These are phyloP conservation scores for Fusarium sacchari DNA, from an alignment of 2,329 filamentous ascomycete genomes.

Conservation along the genomic window DNA sequence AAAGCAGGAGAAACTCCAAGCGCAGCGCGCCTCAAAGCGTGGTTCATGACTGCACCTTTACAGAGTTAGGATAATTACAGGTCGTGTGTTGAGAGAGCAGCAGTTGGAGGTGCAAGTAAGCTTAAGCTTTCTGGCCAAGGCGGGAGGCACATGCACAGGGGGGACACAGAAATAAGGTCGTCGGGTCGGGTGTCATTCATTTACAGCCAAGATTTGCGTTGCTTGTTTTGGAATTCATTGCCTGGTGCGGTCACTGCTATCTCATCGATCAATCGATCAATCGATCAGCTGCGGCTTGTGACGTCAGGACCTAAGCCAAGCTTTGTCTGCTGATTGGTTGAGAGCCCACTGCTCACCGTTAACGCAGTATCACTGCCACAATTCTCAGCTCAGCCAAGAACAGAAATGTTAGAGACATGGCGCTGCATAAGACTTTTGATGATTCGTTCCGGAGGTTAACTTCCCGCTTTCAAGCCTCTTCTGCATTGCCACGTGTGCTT, in stretches of 20 bases:
- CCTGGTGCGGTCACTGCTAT: conserved; percentile 24
- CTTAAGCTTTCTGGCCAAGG: conserved; percentile 24
- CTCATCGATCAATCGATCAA: conserved; percentile 26
- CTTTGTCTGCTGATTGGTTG: conserved; percentile 17
- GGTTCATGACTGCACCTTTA: conserved; percentile 20
- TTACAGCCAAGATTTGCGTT: background rate
- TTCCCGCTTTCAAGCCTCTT: background rate
- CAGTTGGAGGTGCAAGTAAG: conserved; percentile 7
- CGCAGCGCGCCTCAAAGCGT: conserved; percentile 29
- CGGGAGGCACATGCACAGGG: background rate
- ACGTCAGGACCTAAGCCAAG: conserved; percentile 28
- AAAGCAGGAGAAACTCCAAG: conserved; percentile 27
- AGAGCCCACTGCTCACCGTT: background rate
- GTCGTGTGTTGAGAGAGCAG: background rate
- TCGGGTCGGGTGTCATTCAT: conserved; percentile 2
- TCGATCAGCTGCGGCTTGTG: conserved; percentile 15
- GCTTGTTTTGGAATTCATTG: background rate
- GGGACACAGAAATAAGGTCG: conserved; percentile 18
- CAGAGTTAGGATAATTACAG: background rate
- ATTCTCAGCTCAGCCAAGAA: conserved; percentile 11
- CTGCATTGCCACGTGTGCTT: conserved; percentile 2
- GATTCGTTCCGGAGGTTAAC: conserved; percentile 1
- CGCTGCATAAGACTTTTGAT: background rate
- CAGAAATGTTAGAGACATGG: background rate
- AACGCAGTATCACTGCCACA: conserved; percentile 2